These are phyloP conservation scores for Venturia asperata DNA, from an alignment of 2,329 filamentous ascomycete species.

Conservation along the genomic window DNA sequence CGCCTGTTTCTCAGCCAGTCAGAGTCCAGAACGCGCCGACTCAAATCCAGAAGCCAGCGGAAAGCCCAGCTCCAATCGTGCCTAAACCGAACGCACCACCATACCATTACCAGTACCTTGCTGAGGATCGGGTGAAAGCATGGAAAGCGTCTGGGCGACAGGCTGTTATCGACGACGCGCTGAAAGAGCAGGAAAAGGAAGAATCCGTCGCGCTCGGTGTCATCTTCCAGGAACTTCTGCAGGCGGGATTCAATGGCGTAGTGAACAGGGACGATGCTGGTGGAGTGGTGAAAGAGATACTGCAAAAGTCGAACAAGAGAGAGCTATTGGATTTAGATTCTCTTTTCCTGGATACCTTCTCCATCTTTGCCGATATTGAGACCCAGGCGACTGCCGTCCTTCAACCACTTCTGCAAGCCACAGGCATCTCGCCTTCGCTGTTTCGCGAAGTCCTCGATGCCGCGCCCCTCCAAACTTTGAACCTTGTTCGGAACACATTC, in stretches of 20 bases:
- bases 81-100: slow-evolving; percentile 20
- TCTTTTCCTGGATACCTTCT: slow-evolving; percentile 76
- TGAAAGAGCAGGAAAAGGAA: slow-evolving; percentile 58
- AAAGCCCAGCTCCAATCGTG: slow-evolving; percentile 2
- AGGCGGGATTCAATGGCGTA: neutral
- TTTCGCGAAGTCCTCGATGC: slow-evolving; percentile 82
- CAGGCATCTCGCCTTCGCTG: slow-evolving; percentile 61
- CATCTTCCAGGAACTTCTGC: slow-evolving; percentile 19
- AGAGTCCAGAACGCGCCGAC: neutral
- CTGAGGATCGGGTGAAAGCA: slow-evolving; percentile 55
- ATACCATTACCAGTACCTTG: slow-evolving; percentile 71
- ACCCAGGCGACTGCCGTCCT: slow-evolving; percentile 50
- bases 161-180: slow-evolving; percentile 58
- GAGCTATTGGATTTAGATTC: slow-evolving; percentile 38
- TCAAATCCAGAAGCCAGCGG: neutral
- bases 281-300: slow-evolving; percentile 18
- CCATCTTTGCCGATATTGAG: slow-evolving; percentile 42
- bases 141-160: slow-evolving; percentile 65
- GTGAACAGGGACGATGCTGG: slow-evolving; percentile 18
- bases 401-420: slow-evolving; percentile 52
- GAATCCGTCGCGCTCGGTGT: slow-evolving; percentile 43
- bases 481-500: slow-evolving; percentile 80
- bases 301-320: slow-evolving; percentile 6
- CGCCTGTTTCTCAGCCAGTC: neutral
- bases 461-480: slow-evolving; percentile 64